Conservation (phyloP, 192 early-diverging fungal species). For the Backusella circina region DNA sequence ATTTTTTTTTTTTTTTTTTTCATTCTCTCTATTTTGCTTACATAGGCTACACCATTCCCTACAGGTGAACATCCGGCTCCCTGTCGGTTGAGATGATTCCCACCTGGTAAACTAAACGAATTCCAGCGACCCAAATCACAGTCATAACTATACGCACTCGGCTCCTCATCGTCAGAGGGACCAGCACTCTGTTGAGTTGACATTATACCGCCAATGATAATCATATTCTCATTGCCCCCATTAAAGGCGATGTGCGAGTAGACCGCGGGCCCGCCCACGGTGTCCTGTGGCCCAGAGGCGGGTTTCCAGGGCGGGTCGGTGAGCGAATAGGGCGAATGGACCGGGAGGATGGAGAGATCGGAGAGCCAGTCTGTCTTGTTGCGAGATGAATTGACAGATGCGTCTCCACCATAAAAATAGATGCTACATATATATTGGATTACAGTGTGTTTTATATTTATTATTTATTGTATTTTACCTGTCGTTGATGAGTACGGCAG, state of each 20-base stretch:
- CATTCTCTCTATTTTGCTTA: conserved; percentile 8
- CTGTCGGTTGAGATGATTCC: conserved; percentile 18
- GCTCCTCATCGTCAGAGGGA: neutral
- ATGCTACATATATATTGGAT: conserved; percentile 5
- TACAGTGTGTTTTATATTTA: too few relatives aligned
- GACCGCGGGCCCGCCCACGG: conserved; percentile 21
- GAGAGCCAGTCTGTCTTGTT: conserved; percentile 28
- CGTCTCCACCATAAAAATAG: conserved; percentile 33
- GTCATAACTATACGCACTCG: conserved; percentile 18
- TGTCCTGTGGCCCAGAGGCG: conserved; percentile 22
- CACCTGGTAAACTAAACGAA: conserved; percentile 15
- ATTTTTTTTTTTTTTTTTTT: too few relatives aligned
- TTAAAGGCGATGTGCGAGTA: conserved; percentile 28
- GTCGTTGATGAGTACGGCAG: conserved; percentile 16
- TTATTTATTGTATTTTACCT: conserved; percentile 2
- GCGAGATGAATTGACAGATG: conserved; percentile 13
- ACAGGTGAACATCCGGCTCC: conserved; percentile 13
- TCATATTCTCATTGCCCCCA: conserved; percentile 16
- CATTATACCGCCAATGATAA: conserved; percentile 25
- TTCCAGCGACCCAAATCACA: conserved; percentile 22
- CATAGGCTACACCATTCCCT: conserved; percentile 25
- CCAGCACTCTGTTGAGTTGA: neutral
- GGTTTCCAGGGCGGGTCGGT: conserved; percentile 24
- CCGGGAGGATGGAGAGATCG: conserved; percentile 24
- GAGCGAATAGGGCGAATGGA: conserved; percentile 8